phyloP scores from a whole-genome alignment of 192 early-diverging fungal species.

The Coemansia sp. region DNA sequence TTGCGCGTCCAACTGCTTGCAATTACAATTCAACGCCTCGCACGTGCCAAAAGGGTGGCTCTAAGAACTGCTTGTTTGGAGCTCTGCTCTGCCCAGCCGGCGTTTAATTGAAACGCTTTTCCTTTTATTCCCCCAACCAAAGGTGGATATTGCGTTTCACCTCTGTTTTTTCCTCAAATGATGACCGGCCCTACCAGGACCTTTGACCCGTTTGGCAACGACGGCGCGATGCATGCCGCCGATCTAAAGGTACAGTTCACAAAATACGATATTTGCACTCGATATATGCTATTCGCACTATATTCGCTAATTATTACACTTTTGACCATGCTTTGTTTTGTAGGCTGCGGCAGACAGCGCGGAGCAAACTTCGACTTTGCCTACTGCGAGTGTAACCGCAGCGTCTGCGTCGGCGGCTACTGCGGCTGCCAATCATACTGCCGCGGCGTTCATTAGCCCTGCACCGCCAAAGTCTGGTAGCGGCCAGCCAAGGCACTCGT shows the following conservation, averaged over 20 bases:
- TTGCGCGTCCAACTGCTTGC: neutral
- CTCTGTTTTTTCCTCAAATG: slow-evolving; percentile 9
- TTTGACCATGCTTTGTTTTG: neutral
- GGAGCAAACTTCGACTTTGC: slow-evolving; percentile 1
- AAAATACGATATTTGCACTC: neutral
- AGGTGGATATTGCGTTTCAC: neutral
- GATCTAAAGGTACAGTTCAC: slow-evolving; percentile 39
- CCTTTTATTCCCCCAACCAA: neutral
- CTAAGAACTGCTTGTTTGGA: neutral
- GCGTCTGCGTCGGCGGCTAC: slow-evolving; percentile 4
- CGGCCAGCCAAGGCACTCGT: slow-evolving; percentile 23
- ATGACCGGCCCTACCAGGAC: slow-evolving; percentile 48
- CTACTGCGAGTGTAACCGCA: slow-evolving; percentile 3
- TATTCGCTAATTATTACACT: neutral
- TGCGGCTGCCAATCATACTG: slow-evolving; percentile 18
- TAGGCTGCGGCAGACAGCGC: neutral
- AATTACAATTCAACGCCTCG: neutral
- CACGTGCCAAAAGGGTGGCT: neutral
- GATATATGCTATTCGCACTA: neutral
- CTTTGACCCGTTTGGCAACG: slow-evolving; percentile 49
- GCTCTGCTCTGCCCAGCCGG: slow-evolving; percentile 3
- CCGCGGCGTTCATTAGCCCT: slow-evolving; percentile 20
- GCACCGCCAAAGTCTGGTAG: slow-evolving; percentile 15
- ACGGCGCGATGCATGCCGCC: slow-evolving; percentile 12
- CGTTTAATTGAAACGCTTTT: neutral